Percentiles rank a stretch among this genome's conserved stretches.
These are phyloP conservation scores for Hypoxylon sp. DNA, from an alignment of 2,329 filamentous ascomycete species.

Conservation along the genomic window DNA sequence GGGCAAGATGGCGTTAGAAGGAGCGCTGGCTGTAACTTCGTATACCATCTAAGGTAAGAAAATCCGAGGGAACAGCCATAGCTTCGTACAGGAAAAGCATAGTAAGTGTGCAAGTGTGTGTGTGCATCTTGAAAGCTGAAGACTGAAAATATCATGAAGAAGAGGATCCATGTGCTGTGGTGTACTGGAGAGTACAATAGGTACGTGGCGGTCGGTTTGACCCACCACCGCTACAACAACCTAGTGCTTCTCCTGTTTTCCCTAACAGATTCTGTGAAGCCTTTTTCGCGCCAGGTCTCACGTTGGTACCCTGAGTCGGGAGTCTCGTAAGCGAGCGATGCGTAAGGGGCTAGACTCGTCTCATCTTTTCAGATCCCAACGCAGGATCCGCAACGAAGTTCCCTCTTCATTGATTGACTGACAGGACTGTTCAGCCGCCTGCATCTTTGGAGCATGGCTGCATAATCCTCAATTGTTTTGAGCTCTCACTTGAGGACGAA, in stretches of 20 bases:
- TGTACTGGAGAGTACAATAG: too few relatives aligned
- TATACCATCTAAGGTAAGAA: conserved; percentile 16
- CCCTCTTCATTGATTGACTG: conserved; percentile 21
- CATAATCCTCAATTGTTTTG: conserved; percentile 39
- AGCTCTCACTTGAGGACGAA: conserved; percentile 32
- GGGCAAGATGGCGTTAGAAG: neutral
- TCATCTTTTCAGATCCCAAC: conserved; percentile 39
- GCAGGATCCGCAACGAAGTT: conserved; percentile 27
- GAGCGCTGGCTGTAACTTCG: conserved; percentile 9
- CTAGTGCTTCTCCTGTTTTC: conserved; percentile 41
- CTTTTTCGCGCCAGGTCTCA: conserved; percentile 42
- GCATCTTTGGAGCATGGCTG: conserved; percentile 35
- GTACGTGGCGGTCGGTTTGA: conserved; percentile 41
- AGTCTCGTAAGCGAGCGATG: conserved; percentile 36
- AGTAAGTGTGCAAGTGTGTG: too few relatives aligned
- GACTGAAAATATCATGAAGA: conserved; percentile 25
- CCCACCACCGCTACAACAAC: conserved; percentile 39
- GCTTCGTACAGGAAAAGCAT: conserved; percentile 9
- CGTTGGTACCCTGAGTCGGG: conserved; percentile 37
- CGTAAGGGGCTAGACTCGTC: conserved; percentile 39
- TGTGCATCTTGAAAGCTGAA: too few relatives aligned
- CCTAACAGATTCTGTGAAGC: conserved; percentile 31
- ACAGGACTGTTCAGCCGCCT: conserved; percentile 29
- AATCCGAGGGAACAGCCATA: conserved; percentile 12
- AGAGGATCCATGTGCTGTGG: too few relatives aligned